Conservation (phyloP, 2,329 filamentous ascomycete genomes). For the Exophiala xenobiotica region DNA sequence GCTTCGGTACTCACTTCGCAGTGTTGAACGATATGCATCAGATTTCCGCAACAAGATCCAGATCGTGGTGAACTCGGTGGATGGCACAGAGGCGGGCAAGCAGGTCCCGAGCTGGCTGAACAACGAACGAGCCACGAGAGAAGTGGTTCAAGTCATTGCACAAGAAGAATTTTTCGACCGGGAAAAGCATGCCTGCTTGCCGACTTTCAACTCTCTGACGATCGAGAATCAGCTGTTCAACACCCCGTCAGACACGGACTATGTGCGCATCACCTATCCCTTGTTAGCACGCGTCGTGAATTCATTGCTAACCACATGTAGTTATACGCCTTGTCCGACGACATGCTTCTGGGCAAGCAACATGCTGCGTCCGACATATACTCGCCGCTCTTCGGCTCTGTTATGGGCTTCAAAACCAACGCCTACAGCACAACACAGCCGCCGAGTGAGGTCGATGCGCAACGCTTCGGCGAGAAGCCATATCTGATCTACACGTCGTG, state of each 20-base stretch:
- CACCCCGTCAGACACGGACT: constrained; percentile 21
- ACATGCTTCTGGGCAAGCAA: constrained; percentile 22
- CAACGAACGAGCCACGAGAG: constrained; percentile 9
- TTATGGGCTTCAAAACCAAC: constrained; percentile 27
- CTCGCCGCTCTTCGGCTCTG: constrained; percentile 22
- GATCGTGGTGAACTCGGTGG: constrained; percentile 24
- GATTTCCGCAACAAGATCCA: constrained; percentile 25
- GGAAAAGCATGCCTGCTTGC: constrained; percentile 21
- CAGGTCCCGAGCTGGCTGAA: constrained; percentile 23
- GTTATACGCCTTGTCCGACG: constrained; percentile 25
- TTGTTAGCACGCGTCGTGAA: neutral
- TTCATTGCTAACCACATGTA: constrained; percentile 8
- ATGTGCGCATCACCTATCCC: no score
- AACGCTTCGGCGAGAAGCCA: constrained; percentile 25
- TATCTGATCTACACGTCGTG: constrained; percentile 26
- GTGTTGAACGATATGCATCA: constrained; percentile 20
- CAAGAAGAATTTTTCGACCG: constrained; percentile 26
- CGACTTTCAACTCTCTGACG: constrained; percentile 25
- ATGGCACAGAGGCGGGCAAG: constrained; percentile 10
- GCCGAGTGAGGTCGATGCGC: constrained; percentile 20
- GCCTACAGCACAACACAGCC: constrained; percentile 21
- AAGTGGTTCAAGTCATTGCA: constrained; percentile 20
- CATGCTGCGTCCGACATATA: constrained; percentile 22
- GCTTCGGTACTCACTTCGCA: constrained; percentile 22
- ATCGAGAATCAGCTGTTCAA: constrained; percentile 28